phyloP scores from a whole-genome alignment of 805 yeast species.

The Candida coquimbonensis region DNA sequence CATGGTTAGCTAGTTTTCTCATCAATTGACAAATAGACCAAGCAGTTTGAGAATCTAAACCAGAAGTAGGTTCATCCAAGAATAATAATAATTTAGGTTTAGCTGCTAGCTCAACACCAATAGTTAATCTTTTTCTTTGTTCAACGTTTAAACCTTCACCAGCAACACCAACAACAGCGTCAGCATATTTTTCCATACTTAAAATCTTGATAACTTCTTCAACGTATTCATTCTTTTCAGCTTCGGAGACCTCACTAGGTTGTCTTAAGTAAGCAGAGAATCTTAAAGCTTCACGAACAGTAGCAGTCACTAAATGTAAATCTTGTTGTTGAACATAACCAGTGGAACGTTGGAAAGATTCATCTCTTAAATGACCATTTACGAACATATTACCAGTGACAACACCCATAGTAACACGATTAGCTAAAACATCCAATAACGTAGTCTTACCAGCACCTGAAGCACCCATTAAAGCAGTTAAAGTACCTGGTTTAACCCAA shows the following conservation, averaged over 20 bases:
- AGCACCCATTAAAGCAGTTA: conserved; percentile 73
- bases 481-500: conserved; percentile 77
- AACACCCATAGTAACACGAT: conserved; percentile 62
- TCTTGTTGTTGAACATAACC: conserved; percentile 73
- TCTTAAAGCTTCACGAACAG: conserved; percentile 68
- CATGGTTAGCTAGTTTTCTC: conserved; percentile 51
- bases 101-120: conserved; percentile 62
- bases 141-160: conserved; percentile 65
- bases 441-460: conserved; percentile 84
- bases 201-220: conserved; percentile 56
- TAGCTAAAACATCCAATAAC: conserved; percentile 60
- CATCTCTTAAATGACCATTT: conserved; percentile 52
- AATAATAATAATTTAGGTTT: conserved; percentile 53
- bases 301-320: conserved; percentile 55
- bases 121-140: conserved; percentile 57
- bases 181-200: conserved; percentile 59
- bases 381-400: conserved; percentile 63
- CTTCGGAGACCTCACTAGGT: conserved; percentile 40
- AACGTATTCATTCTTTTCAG: conserved; percentile 58
- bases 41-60: conserved; percentile 61
- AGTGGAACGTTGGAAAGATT: conserved; percentile 48
- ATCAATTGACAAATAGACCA: conserved; percentile 58
- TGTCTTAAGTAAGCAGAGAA: conserved; percentile 67
- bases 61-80: conserved; percentile 65
- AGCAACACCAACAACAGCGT: conserved; percentile 67